Percentiles rank a stretch among this genome's conserved stretches.
These are phyloP conservation scores for Tetradesmus obliquus DNA, from an alignment of 139 green algal genomes.

Conservation along the genomic window DNA sequence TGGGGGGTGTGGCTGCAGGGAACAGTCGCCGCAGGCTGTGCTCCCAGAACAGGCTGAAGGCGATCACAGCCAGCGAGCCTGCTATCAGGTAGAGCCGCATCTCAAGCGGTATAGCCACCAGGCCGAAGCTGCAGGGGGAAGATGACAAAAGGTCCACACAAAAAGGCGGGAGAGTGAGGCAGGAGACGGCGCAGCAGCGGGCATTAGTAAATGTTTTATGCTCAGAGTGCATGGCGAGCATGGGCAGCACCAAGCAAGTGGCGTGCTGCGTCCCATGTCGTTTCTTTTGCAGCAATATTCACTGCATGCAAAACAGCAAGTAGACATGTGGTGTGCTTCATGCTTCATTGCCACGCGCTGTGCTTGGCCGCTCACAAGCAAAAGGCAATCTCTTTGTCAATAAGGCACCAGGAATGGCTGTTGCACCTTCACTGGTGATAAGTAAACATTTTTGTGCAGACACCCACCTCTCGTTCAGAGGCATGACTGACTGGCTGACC, in stretches of 20 bases:
- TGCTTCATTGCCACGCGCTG: too few species aligned
- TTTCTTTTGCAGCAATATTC: too few species aligned
- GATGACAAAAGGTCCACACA: neutral
- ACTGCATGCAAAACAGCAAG: too few species aligned
- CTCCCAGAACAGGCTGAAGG: conserved; percentile 29
- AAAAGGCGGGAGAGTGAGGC: neutral
- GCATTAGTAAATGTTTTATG: too few species aligned
- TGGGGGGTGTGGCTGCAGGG: conserved; percentile 32
- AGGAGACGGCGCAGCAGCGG: neutral
- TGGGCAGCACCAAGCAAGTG: conserved; percentile 51
- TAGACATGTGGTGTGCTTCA: too few species aligned
- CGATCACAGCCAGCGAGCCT: conserved; percentile 4
- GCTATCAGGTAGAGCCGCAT: conserved; percentile 32
- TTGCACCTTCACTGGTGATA: too few species aligned
- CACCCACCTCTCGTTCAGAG: conserved; percentile 48
- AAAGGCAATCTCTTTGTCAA: too few species aligned
- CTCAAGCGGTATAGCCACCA: conserved; percentile 46
- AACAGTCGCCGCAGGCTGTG: conserved; percentile 36
- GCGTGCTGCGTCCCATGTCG: conserved; percentile 45
- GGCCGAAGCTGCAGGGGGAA: conserved; percentile 40
- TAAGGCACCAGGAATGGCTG: too few species aligned
- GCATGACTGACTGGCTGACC: conserved; percentile 56
- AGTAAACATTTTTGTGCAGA: neutral
- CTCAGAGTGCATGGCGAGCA: neutral
- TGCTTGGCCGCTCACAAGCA: neutral